Evolutionary conservation across 768 basidiomycete species (phyloP).

Genomic region (Pisolithus tinctorius): DNA sequence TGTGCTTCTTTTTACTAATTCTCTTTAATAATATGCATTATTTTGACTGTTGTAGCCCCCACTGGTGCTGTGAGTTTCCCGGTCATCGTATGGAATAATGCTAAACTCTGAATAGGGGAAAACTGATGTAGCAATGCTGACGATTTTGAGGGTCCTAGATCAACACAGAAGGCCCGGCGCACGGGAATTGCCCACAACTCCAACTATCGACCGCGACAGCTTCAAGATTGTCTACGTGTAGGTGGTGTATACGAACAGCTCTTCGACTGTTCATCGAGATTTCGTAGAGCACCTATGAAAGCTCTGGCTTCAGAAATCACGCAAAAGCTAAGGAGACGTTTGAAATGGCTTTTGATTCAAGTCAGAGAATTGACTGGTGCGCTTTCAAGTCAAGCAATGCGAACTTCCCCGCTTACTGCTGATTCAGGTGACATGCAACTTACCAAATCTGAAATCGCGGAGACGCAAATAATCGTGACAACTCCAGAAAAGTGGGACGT

Average conservation of each 20-base stretch:
- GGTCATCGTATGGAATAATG: not conserved
- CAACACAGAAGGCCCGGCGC: slow-evolving; percentile 48
- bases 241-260: slow-evolving; percentile 13
- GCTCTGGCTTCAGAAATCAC: slow-evolving; percentile 94
- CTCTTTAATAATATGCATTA: not conserved
- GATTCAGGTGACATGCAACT: slow-evolving; percentile 86
- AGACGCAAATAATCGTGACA: slow-evolving; percentile 96
- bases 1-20: not conserved
- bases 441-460: slow-evolving; percentile 86
- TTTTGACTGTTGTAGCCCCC: slow-evolving; percentile 52
- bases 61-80: slow-evolving; percentile 81
- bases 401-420: not conserved
- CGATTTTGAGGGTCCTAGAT: slow-evolving; percentile 80
- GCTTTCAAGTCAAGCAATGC: slow-evolving; percentile 4
- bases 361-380: slow-evolving; percentile 88
- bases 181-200: slow-evolving; percentile 27
- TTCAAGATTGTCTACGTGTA: slow-evolving; percentile 99
- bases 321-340: slow-evolving; percentile 82
- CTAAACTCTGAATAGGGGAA: slow-evolving; percentile 62
- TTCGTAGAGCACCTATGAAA: slow-evolving; percentile 89
- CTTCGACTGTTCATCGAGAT: not conserved
- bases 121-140: slow-evolving; percentile 96
- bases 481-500: slow-evolving; percentile 99
- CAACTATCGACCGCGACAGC: slow-evolving; percentile 55
- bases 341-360: slow-evolving; percentile 80